phyloP scores from a whole-genome alignment of 805 yeast genomes.

The Aciculoconidium aculeatum region DNA sequence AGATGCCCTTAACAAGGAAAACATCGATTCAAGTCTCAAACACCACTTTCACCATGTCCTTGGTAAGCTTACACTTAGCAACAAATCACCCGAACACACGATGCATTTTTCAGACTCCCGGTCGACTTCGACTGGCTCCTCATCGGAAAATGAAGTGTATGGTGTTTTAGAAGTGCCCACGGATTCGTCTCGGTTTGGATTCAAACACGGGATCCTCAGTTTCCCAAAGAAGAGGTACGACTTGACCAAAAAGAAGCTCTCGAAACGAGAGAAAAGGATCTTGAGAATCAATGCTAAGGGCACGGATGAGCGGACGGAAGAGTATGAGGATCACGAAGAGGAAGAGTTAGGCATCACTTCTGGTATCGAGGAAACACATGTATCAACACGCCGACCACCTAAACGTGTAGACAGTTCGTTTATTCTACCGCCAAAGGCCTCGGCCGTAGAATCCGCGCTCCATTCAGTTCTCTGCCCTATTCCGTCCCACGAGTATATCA shows the following conservation, averaged over 20 bases:
- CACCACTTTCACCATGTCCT: too few relatives aligned
- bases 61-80: too few relatives aligned
- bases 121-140: too few relatives aligned
- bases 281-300: slow-evolving; percentile 16
- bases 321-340: slow-evolving; percentile 7
- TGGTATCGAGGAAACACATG: neutral
- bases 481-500: slow-evolving; percentile 28
- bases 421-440: slow-evolving; percentile 41
- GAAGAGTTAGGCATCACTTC: slow-evolving; percentile 1
- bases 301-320: slow-evolving; percentile 5
- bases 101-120: too few relatives aligned
- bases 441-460: slow-evolving; percentile 38
- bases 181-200: too few relatives aligned
- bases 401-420: slow-evolving; percentile 18
- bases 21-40: too few relatives aligned
- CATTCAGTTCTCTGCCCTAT: slow-evolving; percentile 34
- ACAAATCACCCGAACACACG: too few relatives aligned
- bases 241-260: slow-evolving; percentile 5
- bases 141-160: too few relatives aligned
- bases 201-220: too few relatives aligned
- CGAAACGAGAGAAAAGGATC: slow-evolving; percentile 14
- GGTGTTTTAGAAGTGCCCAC: too few relatives aligned
- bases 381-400: neutral
- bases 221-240: slow-evolving; percentile 4
- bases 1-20: too few relatives aligned